phyloP scores from a whole-genome alignment of 2,329 filamentous ascomycete species.

The Claviceps monticola region DNA sequence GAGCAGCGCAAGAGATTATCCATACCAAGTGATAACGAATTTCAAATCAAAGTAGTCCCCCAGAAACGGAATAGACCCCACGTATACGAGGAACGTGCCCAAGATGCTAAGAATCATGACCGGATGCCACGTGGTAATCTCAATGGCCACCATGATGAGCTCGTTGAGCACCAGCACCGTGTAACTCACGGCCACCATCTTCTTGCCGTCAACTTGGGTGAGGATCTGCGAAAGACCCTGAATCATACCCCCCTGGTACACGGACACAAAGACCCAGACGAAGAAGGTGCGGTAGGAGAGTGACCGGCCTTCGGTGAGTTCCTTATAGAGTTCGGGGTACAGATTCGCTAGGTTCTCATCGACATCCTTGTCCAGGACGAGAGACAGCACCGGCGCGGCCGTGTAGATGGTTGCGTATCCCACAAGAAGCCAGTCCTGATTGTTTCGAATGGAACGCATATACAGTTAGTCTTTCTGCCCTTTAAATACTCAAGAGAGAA shows the following conservation, averaged over 20 bases:
- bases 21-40: conserved; percentile 59
- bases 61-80: conserved; percentile 73
- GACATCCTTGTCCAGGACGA: conserved; percentile 90
- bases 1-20: conserved; percentile 5
- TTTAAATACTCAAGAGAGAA: background rate
- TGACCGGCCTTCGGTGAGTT: conserved; percentile 77
- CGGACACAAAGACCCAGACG: conserved; percentile 85
- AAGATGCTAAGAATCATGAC: conserved; percentile 78
- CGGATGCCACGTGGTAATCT: conserved; percentile 94
- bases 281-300: conserved; percentile 92
- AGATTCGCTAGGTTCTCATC: conserved; percentile 87
- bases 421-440: conserved; percentile 84
- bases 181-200: conserved; percentile 84
- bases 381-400: conserved; percentile 78
- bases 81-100: conserved; percentile 69
- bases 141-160: conserved; percentile 90
- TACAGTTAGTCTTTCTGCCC: conserved; percentile 16
- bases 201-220: conserved; percentile 56
- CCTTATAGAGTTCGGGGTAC: conserved; percentile 95
- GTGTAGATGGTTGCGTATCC: conserved; percentile 96
- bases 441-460: background rate
- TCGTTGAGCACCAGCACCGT: conserved; percentile 89
- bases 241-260: conserved; percentile 92
- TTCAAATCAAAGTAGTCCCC: conserved; percentile 77
- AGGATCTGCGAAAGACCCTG: conserved; percentile 88